Evolutionary conservation across 2,329 filamentous ascomycete species (phyloP).

Genomic region (Juglanconis sp.): DNA sequence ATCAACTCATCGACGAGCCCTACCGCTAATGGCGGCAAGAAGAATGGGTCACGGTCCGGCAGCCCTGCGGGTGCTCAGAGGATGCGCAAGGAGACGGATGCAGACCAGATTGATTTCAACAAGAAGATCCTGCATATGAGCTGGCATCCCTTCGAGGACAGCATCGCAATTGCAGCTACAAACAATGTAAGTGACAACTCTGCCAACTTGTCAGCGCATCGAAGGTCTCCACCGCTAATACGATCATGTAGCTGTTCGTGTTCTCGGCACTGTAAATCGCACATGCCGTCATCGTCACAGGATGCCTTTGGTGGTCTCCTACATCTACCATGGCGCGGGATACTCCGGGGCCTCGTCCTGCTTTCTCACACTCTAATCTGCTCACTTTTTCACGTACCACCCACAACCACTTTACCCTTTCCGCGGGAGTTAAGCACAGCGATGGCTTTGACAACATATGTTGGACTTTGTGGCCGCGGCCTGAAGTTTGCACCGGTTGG

Average conservation of each 20-base stretch:
- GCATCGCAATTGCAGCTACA: slow-evolving; percentile 97
- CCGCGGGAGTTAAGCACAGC: slow-evolving; percentile 6
- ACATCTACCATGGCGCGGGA: slow-evolving; percentile 1
- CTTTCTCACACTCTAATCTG: background rate
- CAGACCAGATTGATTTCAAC: slow-evolving; percentile 99
- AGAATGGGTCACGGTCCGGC: slow-evolving; percentile 79
- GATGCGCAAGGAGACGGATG: slow-evolving; percentile 99
- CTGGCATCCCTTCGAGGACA: slow-evolving; percentile 99
- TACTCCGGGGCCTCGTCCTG: background rate
- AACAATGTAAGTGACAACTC: slow-evolving; percentile 80
- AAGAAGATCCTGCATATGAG: slow-evolving; percentile 99
- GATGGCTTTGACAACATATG: slow-evolving; percentile 1
- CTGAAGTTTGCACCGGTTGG: background rate
- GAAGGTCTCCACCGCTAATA: slow-evolving; percentile 21
- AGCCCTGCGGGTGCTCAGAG: slow-evolving; percentile 79
- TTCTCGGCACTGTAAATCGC: slow-evolving; percentile 29
- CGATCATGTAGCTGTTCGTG: slow-evolving; percentile 29
- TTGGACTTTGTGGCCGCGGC: background rate
- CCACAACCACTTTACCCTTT: background rate
- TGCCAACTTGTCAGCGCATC: background rate
- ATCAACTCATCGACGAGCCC: slow-evolving; percentile 82
- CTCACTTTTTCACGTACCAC: background rate
- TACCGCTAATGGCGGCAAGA: slow-evolving; percentile 74
- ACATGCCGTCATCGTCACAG: slow-evolving; percentile 5
- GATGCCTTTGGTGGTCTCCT: slow-evolving; percentile 3